Base-by-base conservation (phyloP, 805 yeast species). In the Aciculoconidium aculeatum region DNA sequence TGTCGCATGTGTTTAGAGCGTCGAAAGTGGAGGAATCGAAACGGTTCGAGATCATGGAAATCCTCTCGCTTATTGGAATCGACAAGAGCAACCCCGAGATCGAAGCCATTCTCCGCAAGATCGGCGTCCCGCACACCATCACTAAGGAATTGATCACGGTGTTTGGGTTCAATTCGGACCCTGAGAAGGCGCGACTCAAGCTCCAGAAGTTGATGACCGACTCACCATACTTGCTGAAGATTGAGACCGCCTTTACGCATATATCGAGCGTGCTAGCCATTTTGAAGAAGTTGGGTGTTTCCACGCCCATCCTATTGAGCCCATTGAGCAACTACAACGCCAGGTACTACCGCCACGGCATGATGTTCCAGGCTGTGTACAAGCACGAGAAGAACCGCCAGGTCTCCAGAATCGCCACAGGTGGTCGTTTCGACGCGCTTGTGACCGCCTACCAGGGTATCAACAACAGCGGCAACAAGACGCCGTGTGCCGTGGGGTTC, bases 381-480 rank as follows among this genome's bases (percentile, higher is more conserved):
- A 81, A 84, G 31, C 79, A 76, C 3, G 76, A 67, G 43, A 68
- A 44, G 37, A 66, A 47, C 38, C 51, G 50, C 44, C 61, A 62
- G 5, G 65, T 80, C 17, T 39, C 61, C 0, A 39, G 67, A 22
- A 61, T 92, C 22, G 92, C 92, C 10, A 90, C 92, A 0, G 99
- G 99, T 25, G 99, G 99, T 3, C 65, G 99, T 32, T 92, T 87
- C 49, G 97, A 90, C 45, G 62, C 66, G 12, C 64, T 92, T 40
- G 72, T 87, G 9, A 62, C 74, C 3, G 67, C 77, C 11, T 67
- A 86, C 36, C n/a, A n/a, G n/a, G n/a, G n/a, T n/a, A n/a, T n/a
- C n/a, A n/a, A n/a, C n/a, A n/a, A n/a, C n/a, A n/a, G n/a, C n/a
- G 72, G 90, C 0, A 76, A 83, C 28, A 54, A 47, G 18, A 55